Conservation (phyloP, 306 rosid genomes). For the Glycyrrhiza uralensis region DNA sequence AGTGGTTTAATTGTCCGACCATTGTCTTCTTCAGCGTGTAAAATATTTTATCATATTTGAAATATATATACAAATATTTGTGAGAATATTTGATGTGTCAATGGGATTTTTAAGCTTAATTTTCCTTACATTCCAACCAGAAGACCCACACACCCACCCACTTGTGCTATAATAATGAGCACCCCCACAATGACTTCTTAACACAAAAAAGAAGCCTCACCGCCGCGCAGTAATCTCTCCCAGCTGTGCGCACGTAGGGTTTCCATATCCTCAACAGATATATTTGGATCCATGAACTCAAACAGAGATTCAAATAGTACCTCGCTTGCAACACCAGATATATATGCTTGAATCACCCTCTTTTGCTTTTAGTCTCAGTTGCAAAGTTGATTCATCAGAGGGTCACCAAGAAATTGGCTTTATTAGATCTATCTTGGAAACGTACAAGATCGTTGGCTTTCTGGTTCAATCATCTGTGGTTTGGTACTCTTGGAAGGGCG, state of each 20-base stretch:
- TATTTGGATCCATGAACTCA: conserved; percentile 28
- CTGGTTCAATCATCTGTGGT: conserved; percentile 9
- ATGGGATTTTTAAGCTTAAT: conserved; percentile 34
- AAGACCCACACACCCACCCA: conserved; percentile 29
- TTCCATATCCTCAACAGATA: conserved; percentile 27
- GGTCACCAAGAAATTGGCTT: conserved; percentile 6
- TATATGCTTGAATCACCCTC: conserved; percentile 6
- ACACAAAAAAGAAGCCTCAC: conserved; percentile 29
- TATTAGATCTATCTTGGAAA: conserved; percentile 30
- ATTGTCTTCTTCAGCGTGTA: conserved; percentile 56
- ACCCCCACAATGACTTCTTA: too few species aligned
- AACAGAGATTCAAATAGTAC: background rate
- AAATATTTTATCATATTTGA: conserved; percentile 24
- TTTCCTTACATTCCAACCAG: conserved; percentile 38
- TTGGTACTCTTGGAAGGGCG: conserved; percentile 16
- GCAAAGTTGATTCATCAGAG: conserved; percentile 17
- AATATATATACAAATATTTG: conserved; percentile 25
- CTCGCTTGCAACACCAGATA: conserved; percentile 2
- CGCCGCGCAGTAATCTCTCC: conserved; percentile 10
- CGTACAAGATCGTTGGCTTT: conserved; percentile 23
- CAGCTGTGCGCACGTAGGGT: conserved; percentile 34
- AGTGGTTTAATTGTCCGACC: conserved; percentile 60
- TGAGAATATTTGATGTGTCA: conserved; percentile 47
- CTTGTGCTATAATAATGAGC: too few species aligned
- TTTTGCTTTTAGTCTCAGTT: conserved; percentile 13